phyloP scores from a whole-genome alignment of 129 eudicot species.

The Flaveria bidentis region DNA sequence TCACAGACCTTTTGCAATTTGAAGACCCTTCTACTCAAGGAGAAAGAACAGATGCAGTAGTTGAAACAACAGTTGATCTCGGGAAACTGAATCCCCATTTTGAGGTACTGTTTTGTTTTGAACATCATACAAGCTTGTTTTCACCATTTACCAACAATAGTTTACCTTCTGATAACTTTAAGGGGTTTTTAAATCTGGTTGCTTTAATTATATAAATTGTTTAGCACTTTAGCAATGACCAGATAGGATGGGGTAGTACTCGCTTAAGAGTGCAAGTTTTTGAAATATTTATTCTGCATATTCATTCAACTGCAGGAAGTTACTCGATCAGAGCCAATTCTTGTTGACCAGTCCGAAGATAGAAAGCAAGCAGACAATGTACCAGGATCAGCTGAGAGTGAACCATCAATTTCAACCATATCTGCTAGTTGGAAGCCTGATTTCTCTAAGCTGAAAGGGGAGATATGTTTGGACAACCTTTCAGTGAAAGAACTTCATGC shows the following conservation, averaged over 20 bases:
- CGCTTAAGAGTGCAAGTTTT: not conserved
- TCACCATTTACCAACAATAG: not conserved
- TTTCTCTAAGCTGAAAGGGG: conserved; percentile 78
- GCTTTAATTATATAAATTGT: not conserved
- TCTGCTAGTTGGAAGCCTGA: conserved; percentile 60
- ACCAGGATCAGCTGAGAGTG: conserved; percentile 39
- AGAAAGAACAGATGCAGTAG: conserved; percentile 38
- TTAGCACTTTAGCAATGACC: conserved; percentile 12
- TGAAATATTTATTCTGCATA: conserved; percentile 2
- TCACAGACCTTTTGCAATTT: conserved; percentile 40
- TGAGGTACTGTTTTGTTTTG: conserved; percentile 47
- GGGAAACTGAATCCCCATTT: conserved; percentile 36
- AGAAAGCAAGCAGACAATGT: conserved; percentile 41
- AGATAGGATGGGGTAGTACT: conserved; percentile 18
- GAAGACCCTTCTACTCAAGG: conserved; percentile 42
- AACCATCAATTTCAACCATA: conserved; percentile 42
- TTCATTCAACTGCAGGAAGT: conserved; percentile 47
- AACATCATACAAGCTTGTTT: conserved; percentile 22
- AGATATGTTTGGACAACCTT: conserved; percentile 72
- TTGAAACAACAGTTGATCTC: conserved; percentile 40
- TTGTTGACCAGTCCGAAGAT: conserved; percentile 38
- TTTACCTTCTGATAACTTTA: not conserved
- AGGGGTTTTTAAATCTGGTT: conserved; percentile 7
- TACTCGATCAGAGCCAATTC: conserved; percentile 34
- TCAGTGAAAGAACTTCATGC: conserved; percentile 93